phyloP scores from a whole-genome alignment of 2,329 filamentous ascomycete genomes.

The Neofusicoccum kwambonambiense region DNA sequence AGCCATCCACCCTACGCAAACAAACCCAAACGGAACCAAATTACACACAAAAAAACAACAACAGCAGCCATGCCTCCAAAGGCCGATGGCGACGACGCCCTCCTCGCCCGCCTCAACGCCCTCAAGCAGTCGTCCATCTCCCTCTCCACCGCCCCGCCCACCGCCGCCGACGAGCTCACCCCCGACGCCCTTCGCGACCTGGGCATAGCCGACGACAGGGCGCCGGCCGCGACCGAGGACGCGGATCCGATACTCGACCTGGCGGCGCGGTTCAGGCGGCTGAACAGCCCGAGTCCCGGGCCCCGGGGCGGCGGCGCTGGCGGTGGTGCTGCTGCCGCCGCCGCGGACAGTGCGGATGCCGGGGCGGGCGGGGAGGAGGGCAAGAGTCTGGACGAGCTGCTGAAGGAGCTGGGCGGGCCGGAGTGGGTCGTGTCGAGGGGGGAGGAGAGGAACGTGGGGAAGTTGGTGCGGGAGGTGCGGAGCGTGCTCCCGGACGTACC shows the following conservation, averaged over 20 bases:
- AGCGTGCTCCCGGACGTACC: conserved; percentile 37
- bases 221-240: conserved; percentile 1
- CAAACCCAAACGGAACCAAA: background rate
- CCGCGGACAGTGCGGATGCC: background rate
- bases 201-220: background rate
- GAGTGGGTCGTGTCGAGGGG: conserved; percentile 41
- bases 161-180: conserved; percentile 11
- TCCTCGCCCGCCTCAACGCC: conserved; percentile 50
- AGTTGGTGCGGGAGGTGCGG: conserved; percentile 42
- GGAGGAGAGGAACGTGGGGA: conserved; percentile 43
- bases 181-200: conserved; percentile 10
- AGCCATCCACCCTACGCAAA: background rate
- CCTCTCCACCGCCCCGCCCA: conserved; percentile 27
- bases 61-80: background rate
- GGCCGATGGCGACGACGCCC: conserved; percentile 28
- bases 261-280: conserved; percentile 37
- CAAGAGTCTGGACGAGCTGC: conserved; percentile 46
- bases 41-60: background rate
- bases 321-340: background rate
- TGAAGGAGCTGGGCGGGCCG: conserved; percentile 40
- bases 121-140: conserved; percentile 45
- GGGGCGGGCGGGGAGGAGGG: conserved; percentile 32
- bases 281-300: conserved; percentile 17
- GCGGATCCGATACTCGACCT: conserved; percentile 28
- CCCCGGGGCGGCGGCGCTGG: background rate